These are phyloP conservation scores for Cytospora chrysosperma DNA, from an alignment of 2,329 filamentous ascomycete species.

Conservation along the genomic window DNA sequence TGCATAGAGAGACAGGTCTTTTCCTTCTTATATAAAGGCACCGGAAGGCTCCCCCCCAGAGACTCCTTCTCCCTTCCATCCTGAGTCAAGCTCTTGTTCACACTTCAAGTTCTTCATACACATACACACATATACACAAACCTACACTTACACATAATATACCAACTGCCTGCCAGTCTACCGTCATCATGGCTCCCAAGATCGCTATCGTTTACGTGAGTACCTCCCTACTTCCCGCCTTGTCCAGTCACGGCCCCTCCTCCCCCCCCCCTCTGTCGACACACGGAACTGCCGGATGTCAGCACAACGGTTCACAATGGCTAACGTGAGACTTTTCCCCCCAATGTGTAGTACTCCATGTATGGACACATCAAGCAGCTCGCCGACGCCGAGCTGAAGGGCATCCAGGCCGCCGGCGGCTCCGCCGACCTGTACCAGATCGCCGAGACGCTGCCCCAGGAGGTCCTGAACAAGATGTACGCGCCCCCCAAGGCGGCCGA, in stretches of 20 bases:
- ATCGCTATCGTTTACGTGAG: conserved; percentile 86
- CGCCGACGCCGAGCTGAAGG: conserved; percentile 86
- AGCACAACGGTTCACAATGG: background rate
- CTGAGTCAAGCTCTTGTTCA: too few relatives aligned
- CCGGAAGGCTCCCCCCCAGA: too few relatives aligned
- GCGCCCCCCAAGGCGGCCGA: conserved; percentile 72
- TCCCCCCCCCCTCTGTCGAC: background rate
- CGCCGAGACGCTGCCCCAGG: conserved; percentile 79
- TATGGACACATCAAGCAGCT: conserved; percentile 86
- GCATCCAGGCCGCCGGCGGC: conserved; percentile 85
- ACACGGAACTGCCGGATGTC: background rate
- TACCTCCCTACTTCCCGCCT: conserved; percentile 32
- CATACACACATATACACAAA: too few relatives aligned
- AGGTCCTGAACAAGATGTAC: conserved; percentile 88
- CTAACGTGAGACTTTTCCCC: too few relatives aligned
- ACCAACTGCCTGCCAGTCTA: background rate
- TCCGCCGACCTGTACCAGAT: conserved; percentile 82
- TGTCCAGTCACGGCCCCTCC: background rate
- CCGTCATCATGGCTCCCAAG: conserved; percentile 76
- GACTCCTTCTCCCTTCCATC: too few relatives aligned
- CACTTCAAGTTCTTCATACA: too few relatives aligned
- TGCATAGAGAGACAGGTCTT: too few relatives aligned
- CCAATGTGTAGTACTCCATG: conserved; percentile 71
- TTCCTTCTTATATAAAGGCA: too few relatives aligned
- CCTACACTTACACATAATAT: too few relatives aligned